These are phyloP conservation scores for Colletotrichum sp. DNA, from an alignment of 2,329 filamentous ascomycete genomes.

Conservation along the genomic window DNA sequence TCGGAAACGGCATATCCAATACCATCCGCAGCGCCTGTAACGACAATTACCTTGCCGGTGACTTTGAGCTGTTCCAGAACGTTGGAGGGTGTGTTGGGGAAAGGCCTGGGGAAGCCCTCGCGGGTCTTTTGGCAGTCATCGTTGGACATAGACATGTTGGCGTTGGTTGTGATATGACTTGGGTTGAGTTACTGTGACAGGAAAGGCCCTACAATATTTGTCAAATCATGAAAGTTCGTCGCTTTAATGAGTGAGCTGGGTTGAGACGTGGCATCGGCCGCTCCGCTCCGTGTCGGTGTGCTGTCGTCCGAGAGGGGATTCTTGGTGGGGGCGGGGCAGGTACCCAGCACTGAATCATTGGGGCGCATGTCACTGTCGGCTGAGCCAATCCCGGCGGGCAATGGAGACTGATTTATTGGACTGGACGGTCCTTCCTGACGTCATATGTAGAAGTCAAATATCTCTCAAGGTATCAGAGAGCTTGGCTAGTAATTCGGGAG, in stretches of 20 bases:
- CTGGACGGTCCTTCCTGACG: not conserved
- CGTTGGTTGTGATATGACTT: not conserved
- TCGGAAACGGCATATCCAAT: conserved; percentile 49
- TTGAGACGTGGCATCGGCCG: not conserved
- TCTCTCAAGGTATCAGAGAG: not conserved
- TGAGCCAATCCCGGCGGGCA: not conserved
- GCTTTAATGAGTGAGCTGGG: not conserved
- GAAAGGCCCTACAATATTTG: fast-evolving
- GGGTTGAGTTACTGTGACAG: not conserved
- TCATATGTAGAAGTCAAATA: not conserved
- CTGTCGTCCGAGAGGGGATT: conserved; percentile 10
- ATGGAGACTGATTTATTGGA: not conserved
- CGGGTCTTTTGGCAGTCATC: conserved; percentile 32
- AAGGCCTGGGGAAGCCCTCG: conserved; percentile 39
- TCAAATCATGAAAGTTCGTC: not conserved
- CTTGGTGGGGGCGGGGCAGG: not conserved
- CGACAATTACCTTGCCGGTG: conserved; percentile 43
- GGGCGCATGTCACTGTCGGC: conserved; percentile 1
- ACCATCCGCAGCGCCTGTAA: conserved; percentile 50
- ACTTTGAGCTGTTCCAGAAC: conserved; percentile 49
- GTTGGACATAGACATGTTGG: conserved; percentile 42
- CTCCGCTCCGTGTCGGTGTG: conserved; percentile 5
- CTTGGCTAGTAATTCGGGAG: fast-evolving
- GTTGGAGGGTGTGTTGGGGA: conserved; percentile 42
- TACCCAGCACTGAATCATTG: conserved; percentile 5